A percentile compares a stretch with the other conserved stretches of the same genome.
Conservation (phyloP, 257 asterid genomes). For the Haberlea rhodopensis region DNA sequence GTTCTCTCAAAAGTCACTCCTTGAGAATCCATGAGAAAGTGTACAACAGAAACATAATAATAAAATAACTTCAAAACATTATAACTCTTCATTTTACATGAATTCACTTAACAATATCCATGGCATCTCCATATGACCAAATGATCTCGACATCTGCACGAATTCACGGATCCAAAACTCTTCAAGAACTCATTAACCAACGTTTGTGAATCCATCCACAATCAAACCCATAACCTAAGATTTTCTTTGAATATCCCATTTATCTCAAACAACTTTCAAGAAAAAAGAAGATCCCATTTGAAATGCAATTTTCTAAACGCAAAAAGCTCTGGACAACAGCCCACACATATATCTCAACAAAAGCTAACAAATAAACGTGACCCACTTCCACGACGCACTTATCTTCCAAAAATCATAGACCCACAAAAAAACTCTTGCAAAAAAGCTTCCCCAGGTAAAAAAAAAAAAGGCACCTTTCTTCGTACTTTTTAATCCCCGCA, state of each 20-base stretch:
- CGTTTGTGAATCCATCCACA: too few relatives aligned
- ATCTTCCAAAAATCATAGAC: conserved; percentile 30
- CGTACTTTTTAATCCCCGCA: conserved; percentile 8
- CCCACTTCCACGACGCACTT: conserved; percentile 34
- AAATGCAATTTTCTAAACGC: conserved; percentile 20
- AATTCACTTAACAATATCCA: background rate
- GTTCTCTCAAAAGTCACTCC: conserved; percentile 14
- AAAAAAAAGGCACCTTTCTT: conserved; percentile 26
- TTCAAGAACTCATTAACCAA: too few relatives aligned
- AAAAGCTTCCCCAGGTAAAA: conserved; percentile 7
- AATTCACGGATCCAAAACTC: background rate
- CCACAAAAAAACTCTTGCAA: conserved; percentile 30
- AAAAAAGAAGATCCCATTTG: conserved; percentile 19
- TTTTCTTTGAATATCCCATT: conserved; percentile 46
- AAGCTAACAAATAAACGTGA: conserved; percentile 25
- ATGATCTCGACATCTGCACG: conserved; percentile 16
- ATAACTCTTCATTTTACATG: conserved; percentile 2
- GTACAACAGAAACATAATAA: conserved; percentile 19
- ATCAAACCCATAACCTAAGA: conserved; percentile 18
- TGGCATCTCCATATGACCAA: background rate
- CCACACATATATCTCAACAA: conserved; percentile 21
- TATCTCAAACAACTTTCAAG: conserved; percentile 36
- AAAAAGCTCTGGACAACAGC: conserved; percentile 10
- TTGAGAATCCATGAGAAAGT: conserved; percentile 7
- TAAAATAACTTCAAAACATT: conserved; percentile 1